phyloP scores from a whole-genome alignment of 768 basidiomycete species.

The Heimioporus sp. region DNA sequence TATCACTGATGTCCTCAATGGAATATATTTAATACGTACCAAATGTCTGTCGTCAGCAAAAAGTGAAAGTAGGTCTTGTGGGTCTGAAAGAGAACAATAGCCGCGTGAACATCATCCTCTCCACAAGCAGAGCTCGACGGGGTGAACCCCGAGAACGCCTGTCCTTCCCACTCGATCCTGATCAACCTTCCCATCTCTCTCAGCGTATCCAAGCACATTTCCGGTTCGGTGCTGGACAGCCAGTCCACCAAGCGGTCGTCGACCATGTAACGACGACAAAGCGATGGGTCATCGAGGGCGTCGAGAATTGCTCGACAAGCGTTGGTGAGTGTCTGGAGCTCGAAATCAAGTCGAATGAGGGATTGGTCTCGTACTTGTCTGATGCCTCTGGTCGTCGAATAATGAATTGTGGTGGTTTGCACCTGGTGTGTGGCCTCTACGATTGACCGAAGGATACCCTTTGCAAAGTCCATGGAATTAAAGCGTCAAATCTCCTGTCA shows the following conservation, averaged over 20 bases:
- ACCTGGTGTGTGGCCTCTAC: background rate
- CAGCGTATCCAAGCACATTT: background rate
- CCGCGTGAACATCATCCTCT: constrained; percentile 1
- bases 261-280: background rate
- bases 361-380: constrained; percentile 1
- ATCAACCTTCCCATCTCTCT: background rate
- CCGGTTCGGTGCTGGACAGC: background rate
- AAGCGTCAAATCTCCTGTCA: no score
- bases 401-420: background rate
- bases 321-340: constrained; percentile 5
- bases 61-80: constrained; percentile 8
- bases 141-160: background rate
- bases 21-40: no score
- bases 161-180: background rate
- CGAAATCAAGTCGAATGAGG: constrained; percentile 2
- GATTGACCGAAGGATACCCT: background rate
- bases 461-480: constrained; percentile 5
- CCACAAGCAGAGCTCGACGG: background rate
- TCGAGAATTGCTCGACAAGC: constrained; percentile 6
- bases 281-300: background rate
- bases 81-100: no score
- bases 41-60: constrained; percentile 8
- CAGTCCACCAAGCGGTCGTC: constrained; percentile 4
- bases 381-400: background rate
- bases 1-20: no score